phyloP scores from a whole-genome alignment of 1,284 basidiomycete genomes.

The Rhodotorula sp. region DNA sequence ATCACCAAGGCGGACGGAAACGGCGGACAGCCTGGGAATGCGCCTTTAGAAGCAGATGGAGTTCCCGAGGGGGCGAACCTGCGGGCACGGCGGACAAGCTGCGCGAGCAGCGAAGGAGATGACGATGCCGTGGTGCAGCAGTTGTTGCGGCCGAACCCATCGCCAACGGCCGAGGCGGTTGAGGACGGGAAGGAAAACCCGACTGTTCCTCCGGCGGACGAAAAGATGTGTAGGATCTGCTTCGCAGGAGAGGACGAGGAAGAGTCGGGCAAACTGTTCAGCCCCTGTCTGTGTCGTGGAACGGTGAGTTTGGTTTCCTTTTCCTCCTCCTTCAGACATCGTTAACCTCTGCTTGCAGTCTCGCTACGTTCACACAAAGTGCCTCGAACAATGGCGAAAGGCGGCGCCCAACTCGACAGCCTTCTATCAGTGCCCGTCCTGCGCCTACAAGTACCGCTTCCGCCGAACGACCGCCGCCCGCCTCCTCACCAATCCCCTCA shows the following conservation, averaged over 20 bases:
- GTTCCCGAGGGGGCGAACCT: background rate
- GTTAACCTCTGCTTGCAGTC: background rate
- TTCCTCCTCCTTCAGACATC: background rate
- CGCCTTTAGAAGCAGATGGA: background rate
- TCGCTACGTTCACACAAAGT: slow-evolving; percentile 25
- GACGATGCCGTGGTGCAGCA: slow-evolving; percentile 2
- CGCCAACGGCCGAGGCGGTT: background rate
- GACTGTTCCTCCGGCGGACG: background rate
- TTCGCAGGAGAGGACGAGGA: slow-evolving; percentile 30
- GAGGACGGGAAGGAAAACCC: too few relatives aligned
- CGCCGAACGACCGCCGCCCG: slow-evolving; percentile 15
- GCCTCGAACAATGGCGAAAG: slow-evolving; percentile 31
- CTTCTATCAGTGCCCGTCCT: slow-evolving; percentile 28
- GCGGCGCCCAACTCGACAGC: background rate
- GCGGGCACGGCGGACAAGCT: slow-evolving; percentile 1
- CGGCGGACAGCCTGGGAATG: too few relatives aligned
- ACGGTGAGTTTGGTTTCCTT: slow-evolving; percentile 7
- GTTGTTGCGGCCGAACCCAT: background rate
- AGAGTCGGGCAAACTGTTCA: slow-evolving; percentile 26
- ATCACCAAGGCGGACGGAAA: background rate
- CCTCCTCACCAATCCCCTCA: slow-evolving; percentile 12
- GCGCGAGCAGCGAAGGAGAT: slow-evolving; percentile 13
- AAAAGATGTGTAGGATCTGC: slow-evolving; percentile 31
- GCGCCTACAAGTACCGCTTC: slow-evolving; percentile 25
- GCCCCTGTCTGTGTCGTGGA: slow-evolving; percentile 28